Evolutionary conservation across 2,329 filamentous ascomycete species (phyloP).

Genomic region (Beauveria medogensis): DNA sequence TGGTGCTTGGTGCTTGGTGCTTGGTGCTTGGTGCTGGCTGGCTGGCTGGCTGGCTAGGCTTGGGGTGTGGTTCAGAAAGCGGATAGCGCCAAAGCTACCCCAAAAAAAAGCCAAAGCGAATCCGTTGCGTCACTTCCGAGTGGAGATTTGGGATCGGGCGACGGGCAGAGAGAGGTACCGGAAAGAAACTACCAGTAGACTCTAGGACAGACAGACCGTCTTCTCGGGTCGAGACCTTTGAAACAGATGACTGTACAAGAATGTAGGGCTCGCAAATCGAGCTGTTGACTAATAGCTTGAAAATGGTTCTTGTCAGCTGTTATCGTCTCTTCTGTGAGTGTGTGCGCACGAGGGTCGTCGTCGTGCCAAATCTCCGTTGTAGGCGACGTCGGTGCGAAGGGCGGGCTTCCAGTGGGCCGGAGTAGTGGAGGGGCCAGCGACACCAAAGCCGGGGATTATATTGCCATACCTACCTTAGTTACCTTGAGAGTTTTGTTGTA

Average conservation of each 20-base stretch:
- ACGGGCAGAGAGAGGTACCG: not conserved
- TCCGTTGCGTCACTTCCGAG: slow-evolving; percentile 7
- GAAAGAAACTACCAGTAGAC: not conserved
- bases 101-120: slow-evolving; percentile 4
- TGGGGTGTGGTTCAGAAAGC: slow-evolving; percentile 6
- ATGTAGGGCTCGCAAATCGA: not conserved
- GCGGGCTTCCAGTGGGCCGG: slow-evolving; percentile 5
- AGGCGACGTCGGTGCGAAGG: not conserved
- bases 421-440: not conserved
- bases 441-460: not conserved
- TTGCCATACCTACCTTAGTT: not conserved
- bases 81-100: slow-evolving; percentile 8
- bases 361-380: not conserved
- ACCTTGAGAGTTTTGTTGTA: not conserved
- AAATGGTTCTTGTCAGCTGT: not conserved
- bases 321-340: not conserved
- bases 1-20: too few species aligned
- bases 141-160: slow-evolving; percentile 3
- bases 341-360: not conserved
- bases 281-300: not conserved
- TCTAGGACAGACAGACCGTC: too few species aligned
- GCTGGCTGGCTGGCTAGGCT: not conserved
- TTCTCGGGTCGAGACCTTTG: not conserved
- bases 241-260: too few species aligned
- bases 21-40: not conserved